Conservation (phyloP, 805 yeast genomes). For the Maudiozyma pseudohumilis region DNA sequence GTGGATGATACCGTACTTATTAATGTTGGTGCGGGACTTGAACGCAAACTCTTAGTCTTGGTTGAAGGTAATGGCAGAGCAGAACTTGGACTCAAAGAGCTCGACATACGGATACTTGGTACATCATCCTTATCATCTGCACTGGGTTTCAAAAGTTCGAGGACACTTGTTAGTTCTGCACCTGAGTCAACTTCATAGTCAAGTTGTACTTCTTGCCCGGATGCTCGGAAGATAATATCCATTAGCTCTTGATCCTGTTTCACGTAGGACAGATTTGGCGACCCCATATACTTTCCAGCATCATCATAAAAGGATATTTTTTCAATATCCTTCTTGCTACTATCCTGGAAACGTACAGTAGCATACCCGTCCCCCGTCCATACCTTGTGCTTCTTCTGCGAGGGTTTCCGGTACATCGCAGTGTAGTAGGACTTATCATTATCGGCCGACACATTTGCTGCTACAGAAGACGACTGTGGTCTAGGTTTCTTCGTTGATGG, state of each 20-base stretch:
- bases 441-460: neutral
- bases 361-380: conserved; percentile 92
- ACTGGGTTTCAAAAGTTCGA: too few species aligned
- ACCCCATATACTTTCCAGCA: conserved; percentile 25
- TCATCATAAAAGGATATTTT: conserved; percentile 22
- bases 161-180: too few species aligned
- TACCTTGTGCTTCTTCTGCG: conserved; percentile 72
- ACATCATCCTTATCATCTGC: conserved; percentile 10
- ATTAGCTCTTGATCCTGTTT: conserved; percentile 13
- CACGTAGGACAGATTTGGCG: conserved; percentile 9
- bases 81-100: neutral
- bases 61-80: neutral
- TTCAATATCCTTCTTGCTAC: conserved; percentile 6
- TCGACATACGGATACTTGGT: too few species aligned
- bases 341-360: conserved; percentile 17
- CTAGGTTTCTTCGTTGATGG: too few species aligned
- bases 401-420: conserved; percentile 60
- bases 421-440: conserved; percentile 9
- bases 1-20: neutral
- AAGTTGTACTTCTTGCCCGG: conserved; percentile 53
- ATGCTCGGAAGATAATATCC: conserved; percentile 40
- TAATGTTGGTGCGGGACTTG: neutral
- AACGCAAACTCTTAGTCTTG: too few species aligned
- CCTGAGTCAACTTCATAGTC: conserved; percentile 41
- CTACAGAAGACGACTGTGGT: neutral